Evolutionary conservation across 1,284 basidiomycete genomes (phyloP), one percentile per base, ranked within the genome.

Genomic region (Psilocybe mexicana): DNA sequence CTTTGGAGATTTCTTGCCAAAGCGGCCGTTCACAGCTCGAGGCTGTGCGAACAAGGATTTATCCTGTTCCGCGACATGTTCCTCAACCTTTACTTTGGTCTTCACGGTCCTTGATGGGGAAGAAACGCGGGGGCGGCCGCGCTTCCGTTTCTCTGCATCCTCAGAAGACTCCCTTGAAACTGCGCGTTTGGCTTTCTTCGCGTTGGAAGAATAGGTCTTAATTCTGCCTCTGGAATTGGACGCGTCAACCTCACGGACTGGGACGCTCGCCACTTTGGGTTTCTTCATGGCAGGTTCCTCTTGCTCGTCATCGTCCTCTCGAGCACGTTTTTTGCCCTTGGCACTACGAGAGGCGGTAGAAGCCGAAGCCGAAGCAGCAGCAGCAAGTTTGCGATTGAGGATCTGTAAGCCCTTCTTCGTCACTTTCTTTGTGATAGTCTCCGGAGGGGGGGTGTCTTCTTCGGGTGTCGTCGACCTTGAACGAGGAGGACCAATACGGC

Each of bases 341-440:
- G 5, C 30, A 42, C 38, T 35, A 43, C 59, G 3, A 43, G 52
- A 4, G 55, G 52, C 23, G 18, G 57, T 48, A 46, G 59, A 43
- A 18, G 61, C 48, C 47, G 61, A 40, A 24, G 61, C 48, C 47
- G 61, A 40, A 24, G 61, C 59, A 6, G 48, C 76, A 45, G 77
- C 74, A 7, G 77, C 74, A 26, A 84, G 74, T 66, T 86, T 88
- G 55, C 79, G 76, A 62, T 87, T 83, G 24, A 85, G 67, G 2
- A 78, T 72, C 14, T 80, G 70, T 30, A 82, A 69, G 6, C 72
- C 75, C 63, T 82, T 83, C 40, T 80, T 78, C 12, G 78, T 80
- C 36, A 80, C 75, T 40, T 79, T 78, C 53, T 73, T 77, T 14
- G 75, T 72, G 35, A 65, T 63, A 52, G 46, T 65, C 62, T 80